These are phyloP conservation scores for Stemphylium lycopersici DNA, from an alignment of 2,329 filamentous ascomycete species.

Conservation along the genomic window DNA sequence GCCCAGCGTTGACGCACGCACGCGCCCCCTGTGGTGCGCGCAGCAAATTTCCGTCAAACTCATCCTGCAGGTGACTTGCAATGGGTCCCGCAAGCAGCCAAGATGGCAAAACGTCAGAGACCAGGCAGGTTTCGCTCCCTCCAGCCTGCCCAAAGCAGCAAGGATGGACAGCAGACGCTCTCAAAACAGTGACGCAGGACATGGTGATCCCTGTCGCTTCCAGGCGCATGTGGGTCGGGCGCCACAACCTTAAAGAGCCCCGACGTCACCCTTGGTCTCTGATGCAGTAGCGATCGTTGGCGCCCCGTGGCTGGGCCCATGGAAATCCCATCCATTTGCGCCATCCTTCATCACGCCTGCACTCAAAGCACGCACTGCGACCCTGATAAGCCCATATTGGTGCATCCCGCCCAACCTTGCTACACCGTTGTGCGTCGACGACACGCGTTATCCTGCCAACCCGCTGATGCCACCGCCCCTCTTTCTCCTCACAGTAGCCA, in stretches of 20 bases:
- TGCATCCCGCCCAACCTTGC: neutral
- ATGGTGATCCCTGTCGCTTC: constrained; percentile 6
- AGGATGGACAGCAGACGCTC: constrained; percentile 18
- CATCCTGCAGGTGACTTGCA: constrained; percentile 8
- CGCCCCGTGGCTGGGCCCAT: constrained; percentile 12
- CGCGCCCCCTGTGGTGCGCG: neutral
- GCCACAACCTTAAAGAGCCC: constrained; percentile 23
- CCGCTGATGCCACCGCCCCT: constrained; percentile 6
- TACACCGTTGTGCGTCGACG: too few species aligned
- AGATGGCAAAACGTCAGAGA: constrained; percentile 3
- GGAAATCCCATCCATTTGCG: neutral
- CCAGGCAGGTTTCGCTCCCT: constrained; percentile 12
- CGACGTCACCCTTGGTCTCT: constrained; percentile 16
- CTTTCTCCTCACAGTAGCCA: constrained; percentile 11
- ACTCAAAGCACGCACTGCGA: constrained; percentile 2
- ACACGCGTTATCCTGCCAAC: constrained; percentile 13
- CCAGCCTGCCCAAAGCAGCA: constrained; percentile 9
- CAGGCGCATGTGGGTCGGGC: constrained; percentile 7
- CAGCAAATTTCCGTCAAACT: neutral
- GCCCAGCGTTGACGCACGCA: neutral
- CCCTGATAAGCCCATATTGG: constrained; percentile 5
- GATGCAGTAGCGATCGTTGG: constrained; percentile 8
- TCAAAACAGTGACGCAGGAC: constrained; percentile 17
- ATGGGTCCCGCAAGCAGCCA: neutral
- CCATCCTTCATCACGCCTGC: neutral